These are phyloP conservation scores for Xylariales sp. DNA, from an alignment of 2,329 filamentous ascomycete species.

Conservation along the genomic window DNA sequence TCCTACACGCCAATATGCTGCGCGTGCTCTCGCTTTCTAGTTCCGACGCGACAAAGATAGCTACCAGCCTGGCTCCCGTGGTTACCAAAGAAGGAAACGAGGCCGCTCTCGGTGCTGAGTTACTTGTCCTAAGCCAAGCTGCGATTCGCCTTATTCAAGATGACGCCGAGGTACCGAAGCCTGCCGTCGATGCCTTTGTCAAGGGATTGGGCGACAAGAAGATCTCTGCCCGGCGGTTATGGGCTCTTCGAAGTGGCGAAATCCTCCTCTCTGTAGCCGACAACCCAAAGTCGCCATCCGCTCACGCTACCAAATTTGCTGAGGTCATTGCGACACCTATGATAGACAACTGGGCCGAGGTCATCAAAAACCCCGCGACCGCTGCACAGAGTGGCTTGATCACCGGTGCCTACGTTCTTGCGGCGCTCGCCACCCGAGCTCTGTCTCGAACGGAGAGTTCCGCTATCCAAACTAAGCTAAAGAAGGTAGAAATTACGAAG, in stretches of 20 bases:
- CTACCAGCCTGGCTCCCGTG: conserved; percentile 72
- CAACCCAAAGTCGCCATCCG: conserved; percentile 59
- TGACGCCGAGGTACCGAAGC: conserved; percentile 70
- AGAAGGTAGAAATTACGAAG: conserved; percentile 71
- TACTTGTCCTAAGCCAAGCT: conserved; percentile 75
- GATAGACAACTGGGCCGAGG: conserved; percentile 79
- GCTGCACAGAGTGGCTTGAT: conserved; percentile 87
- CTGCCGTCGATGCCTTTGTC: conserved; percentile 74
- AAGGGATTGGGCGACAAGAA: conserved; percentile 93
- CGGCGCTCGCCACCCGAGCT: conserved; percentile 70
- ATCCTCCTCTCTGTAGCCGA: conserved; percentile 70
- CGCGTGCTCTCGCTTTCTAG: conserved; percentile 70
- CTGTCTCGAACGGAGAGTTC: conserved; percentile 67
- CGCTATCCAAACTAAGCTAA: conserved; percentile 59
- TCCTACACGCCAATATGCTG: conserved; percentile 85
- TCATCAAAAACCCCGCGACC: conserved; percentile 79
- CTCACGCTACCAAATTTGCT: conserved; percentile 62
- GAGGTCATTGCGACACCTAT: conserved; percentile 67
- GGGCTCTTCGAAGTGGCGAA: conserved; percentile 80
- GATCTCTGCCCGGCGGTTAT: conserved; percentile 78
- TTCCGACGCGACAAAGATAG: conserved; percentile 73
- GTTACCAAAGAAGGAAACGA: conserved; percentile 92
- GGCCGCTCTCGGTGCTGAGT: conserved; percentile 79
- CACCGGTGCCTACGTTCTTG: conserved; percentile 79
- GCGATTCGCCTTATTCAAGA: conserved; percentile 71